Percentiles rank a stretch among this genome's conserved stretches.
phyloP scores from a whole-genome alignment of 2,329 filamentous ascomycete species.

The Phoma sp. region DNA sequence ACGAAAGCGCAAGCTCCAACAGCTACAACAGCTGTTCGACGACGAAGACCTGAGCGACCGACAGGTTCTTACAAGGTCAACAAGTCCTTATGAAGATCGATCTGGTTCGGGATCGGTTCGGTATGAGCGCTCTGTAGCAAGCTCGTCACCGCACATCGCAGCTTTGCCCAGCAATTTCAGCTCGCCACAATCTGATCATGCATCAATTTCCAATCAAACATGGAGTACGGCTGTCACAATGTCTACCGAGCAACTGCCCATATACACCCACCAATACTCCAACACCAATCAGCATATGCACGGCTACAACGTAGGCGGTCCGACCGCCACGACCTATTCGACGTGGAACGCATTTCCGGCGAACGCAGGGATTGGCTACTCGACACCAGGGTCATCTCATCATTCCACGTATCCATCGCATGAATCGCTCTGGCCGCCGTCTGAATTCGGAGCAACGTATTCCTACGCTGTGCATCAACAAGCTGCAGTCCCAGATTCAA shows the following conservation, averaged over 20 bases:
- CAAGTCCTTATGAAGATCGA: constrained; percentile 21
- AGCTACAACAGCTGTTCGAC: constrained; percentile 44
- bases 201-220: background rate
- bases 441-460: background rate
- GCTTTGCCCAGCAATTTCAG: background rate
- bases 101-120: constrained; percentile 29
- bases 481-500: background rate
- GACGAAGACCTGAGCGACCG: constrained; percentile 30
- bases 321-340: background rate
- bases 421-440: background rate
- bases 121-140: constrained; percentile 13
- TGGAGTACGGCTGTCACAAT: background rate
- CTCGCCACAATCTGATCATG: background rate
- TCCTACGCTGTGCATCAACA: background rate
- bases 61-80: constrained; percentile 21
- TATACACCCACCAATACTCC: background rate
- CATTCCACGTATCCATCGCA: background rate
- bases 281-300: background rate
- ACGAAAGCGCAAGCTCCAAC: constrained; percentile 47
- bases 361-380: background rate
- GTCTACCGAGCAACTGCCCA: background rate
- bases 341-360: background rate
- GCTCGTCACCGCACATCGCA: constrained; percentile 4
- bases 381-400: background rate
- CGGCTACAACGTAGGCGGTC: background rate